Evolutionary conservation across 768 basidiomycete species (phyloP).

Genomic region (Collybiopsis luxurians): DNA sequence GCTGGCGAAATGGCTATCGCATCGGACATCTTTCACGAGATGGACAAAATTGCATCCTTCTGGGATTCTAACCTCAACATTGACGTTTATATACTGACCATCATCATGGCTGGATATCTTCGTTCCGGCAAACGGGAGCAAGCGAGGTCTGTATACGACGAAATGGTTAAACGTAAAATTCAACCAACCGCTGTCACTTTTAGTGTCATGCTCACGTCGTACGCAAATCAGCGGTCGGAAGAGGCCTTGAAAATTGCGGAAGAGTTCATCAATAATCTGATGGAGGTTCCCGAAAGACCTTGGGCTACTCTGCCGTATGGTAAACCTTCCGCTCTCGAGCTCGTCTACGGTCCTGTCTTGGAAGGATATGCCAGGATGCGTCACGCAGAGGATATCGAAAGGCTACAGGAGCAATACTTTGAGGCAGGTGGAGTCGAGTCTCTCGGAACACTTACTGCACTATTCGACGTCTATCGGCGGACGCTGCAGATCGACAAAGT

Average conservation of each 20-base stretch:
- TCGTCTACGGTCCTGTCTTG: constrained; percentile 64
- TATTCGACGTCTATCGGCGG: constrained; percentile 74
- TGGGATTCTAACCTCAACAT: constrained; percentile 38
- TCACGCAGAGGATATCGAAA: constrained; percentile 51
- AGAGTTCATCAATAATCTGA: constrained; percentile 57
- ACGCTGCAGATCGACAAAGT: constrained; percentile 53
- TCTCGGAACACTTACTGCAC: constrained; percentile 54
- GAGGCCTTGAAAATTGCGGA: constrained; percentile 60
- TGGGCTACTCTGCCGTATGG: constrained; percentile 41
- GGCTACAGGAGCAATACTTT: constrained; percentile 50
- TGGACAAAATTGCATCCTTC: constrained; percentile 48
- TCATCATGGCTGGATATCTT: constrained; percentile 74
- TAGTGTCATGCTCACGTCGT: constrained; percentile 61
- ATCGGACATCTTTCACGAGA: constrained; percentile 60
- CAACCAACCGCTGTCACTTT: constrained; percentile 69
- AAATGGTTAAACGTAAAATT: constrained; percentile 67
- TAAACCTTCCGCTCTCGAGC: constrained; percentile 43
- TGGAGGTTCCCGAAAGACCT: constrained; percentile 28
- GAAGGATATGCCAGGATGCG: constrained; percentile 41
- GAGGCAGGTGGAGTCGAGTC: constrained; percentile 55
- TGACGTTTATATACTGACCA: constrained; percentile 64
- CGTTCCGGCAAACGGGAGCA: constrained; percentile 44
- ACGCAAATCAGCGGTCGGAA: constrained; percentile 45
- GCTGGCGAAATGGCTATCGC: constrained; percentile 63
- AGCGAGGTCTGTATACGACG: constrained; percentile 66